A percentile compares a stretch with the other conserved stretches of the same genome.
Conservation (phyloP, 371 early-diverging fungal genomes). For the Syncephalis plumigaleata region DNA sequence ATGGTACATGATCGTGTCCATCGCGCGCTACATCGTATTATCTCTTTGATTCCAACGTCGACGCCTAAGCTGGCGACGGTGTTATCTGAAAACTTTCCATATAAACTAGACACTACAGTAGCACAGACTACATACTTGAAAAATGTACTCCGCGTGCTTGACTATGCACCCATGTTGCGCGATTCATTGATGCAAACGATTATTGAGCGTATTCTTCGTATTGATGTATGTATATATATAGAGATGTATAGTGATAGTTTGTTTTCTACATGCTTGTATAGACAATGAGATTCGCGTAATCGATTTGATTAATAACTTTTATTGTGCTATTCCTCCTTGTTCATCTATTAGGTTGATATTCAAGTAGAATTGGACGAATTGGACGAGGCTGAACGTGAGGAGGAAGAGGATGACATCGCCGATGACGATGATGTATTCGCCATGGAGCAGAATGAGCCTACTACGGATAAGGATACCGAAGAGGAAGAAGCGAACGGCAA, state of each 20-base stretch:
- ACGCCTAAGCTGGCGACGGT: slow-evolving; percentile 43
- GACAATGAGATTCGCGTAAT: too few species aligned
- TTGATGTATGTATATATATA: slow-evolving; percentile 75
- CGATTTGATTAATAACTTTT: too few species aligned
- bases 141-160: slow-evolving; percentile 48
- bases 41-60: slow-evolving; percentile 63
- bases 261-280: too few species aligned
- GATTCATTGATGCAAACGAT: slow-evolving; percentile 51
- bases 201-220: slow-evolving; percentile 63
- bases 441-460: slow-evolving; percentile 5
- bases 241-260: too few species aligned
- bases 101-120: slow-evolving; percentile 40
- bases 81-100: slow-evolving; percentile 46
- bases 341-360: slow-evolving; percentile 65
- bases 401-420: slow-evolving; percentile 20
- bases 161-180: slow-evolving; percentile 62
- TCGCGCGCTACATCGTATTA: slow-evolving; percentile 37
- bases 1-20: slow-evolving; percentile 40
- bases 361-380: slow-evolving; percentile 85
- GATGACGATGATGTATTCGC: slow-evolving; percentile 13
- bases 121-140: slow-evolving; percentile 53
- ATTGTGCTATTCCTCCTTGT: too few species aligned
- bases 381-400: slow-evolving; percentile 57
- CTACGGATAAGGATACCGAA: slow-evolving; percentile 4
- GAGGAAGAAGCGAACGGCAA: slow-evolving; percentile 12